These are phyloP conservation scores for Micractinium conductrix DNA, from an alignment of 139 green algal species.

Conservation along the genomic window DNA sequence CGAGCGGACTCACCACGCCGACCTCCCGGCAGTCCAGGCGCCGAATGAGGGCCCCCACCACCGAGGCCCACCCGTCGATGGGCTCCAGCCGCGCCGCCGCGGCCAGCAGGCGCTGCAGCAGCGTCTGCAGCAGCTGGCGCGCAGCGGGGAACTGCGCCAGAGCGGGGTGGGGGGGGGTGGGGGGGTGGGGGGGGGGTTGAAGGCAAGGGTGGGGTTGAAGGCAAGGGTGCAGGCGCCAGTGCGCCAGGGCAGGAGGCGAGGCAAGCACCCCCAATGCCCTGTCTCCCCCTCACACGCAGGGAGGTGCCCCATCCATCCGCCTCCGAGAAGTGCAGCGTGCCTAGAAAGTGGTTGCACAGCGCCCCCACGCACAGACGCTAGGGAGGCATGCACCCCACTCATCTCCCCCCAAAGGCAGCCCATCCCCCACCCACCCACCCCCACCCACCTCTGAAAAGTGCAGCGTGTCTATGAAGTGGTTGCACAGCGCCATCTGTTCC, in stretches of 20 bases:
- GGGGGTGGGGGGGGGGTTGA: background rate
- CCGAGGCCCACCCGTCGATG: background rate
- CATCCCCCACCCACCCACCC: too few species aligned
- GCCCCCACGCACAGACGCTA: too few species aligned
- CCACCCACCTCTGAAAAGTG: conserved; percentile 47
- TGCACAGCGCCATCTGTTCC: conserved; percentile 21
- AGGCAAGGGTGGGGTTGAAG: background rate
- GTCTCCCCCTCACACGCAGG: too few species aligned
- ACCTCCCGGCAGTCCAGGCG: conserved; percentile 51
- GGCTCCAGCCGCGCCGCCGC: background rate
- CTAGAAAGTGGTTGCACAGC: too few species aligned
- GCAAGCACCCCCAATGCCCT: background rate
- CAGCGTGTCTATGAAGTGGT: conserved; percentile 28
- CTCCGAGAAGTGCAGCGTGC: too few species aligned
- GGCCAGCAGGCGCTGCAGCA: conserved; percentile 34
- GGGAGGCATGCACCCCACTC: too few species aligned
- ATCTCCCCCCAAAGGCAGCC: too few species aligned
- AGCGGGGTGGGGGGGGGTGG: background rate
- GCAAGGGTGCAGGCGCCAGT: background rate
- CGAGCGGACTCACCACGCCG: conserved; percentile 9
- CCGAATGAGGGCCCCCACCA: conserved; percentile 54
- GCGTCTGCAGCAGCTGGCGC: conserved; percentile 36
- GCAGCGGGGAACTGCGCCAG: conserved; percentile 16
- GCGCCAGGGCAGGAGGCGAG: background rate
- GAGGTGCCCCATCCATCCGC: too few species aligned